Evolutionary conservation across 352 stramenopile genomes (phyloP).

Genomic region (Blastocystis sp.): DNA sequence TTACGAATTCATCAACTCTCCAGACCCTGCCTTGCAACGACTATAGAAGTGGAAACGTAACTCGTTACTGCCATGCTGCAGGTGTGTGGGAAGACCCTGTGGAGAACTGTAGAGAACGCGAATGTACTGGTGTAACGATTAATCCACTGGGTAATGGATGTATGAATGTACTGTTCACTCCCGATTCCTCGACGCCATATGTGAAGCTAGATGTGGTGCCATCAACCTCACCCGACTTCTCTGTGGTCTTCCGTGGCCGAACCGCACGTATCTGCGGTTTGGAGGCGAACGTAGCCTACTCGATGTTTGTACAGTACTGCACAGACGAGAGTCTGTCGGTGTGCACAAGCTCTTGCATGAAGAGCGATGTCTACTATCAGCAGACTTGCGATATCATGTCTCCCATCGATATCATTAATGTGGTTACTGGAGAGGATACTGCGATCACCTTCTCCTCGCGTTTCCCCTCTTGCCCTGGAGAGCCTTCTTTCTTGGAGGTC

Average conservation of each 20-base stretch:
- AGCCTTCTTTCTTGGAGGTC: not conserved
- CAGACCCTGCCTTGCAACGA: not conserved
- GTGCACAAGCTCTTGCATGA: not conserved
- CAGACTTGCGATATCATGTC: conserved; percentile 2
- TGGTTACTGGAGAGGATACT: not conserved
- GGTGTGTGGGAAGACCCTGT: not conserved
- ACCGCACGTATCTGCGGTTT: not conserved
- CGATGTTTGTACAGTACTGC: conserved; percentile 23
- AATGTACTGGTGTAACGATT: not conserved
- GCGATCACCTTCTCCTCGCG: not conserved
- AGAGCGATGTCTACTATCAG: conserved; percentile 12
- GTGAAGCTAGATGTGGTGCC: not conserved
- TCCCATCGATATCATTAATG: not conserved
- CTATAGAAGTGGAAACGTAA: conserved; percentile 7
- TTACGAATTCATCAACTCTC: not conserved
- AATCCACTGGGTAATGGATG: not conserved
- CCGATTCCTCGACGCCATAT: not conserved
- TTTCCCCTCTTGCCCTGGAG: not conserved
- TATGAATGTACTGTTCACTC: not conserved
- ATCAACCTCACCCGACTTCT: not conserved
- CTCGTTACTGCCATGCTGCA: not conserved
- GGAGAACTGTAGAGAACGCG: not conserved
- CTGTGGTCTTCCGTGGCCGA: not conserved
- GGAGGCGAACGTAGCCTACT: conserved; percentile 12
- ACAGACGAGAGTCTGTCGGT: not conserved